A percentile compares a stretch with the other conserved stretches of the same genome.
phyloP scores from a whole-genome alignment of 1,284 basidiomycete genomes.

The Ceratorhiza oryzae-sativae region DNA sequence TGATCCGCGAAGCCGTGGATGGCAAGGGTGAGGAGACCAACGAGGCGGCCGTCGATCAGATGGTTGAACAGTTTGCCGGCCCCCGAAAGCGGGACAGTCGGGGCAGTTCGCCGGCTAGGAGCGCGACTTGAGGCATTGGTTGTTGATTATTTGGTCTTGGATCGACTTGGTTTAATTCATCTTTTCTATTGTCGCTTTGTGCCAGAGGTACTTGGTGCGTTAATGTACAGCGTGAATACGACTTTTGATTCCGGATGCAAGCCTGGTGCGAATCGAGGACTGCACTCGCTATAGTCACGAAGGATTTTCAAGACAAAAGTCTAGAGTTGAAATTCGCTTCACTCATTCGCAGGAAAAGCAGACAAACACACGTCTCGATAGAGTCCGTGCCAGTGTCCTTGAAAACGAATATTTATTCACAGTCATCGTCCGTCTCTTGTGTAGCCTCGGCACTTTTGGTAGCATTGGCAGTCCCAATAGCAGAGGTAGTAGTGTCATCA shows the following conservation, averaged over 20 bases:
- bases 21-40: slow-evolving; percentile 56
- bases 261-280: neutral
- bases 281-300: no score
- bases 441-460: neutral
- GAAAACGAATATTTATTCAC: neutral
- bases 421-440: neutral
- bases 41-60: slow-evolving; percentile 39
- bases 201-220: slow-evolving; percentile 17
- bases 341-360: no score
- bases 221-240: slow-evolving; percentile 39
- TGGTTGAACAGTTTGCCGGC: slow-evolving; percentile 36
- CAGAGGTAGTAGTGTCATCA: neutral
- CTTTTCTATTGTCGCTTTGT: neutral
- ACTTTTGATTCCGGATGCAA: neutral
- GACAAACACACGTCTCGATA: no score
- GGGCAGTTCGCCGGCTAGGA: slow-evolving; percentile 25
- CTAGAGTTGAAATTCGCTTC: no score
- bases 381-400: neutral
- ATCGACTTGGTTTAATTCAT: neutral
- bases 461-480: neutral
- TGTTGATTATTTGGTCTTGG: neutral
- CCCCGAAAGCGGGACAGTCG: neutral
- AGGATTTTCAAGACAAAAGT: neutral
- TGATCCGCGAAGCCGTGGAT: slow-evolving; percentile 90
- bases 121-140: neutral